A percentile compares a stretch with the other conserved stretches of the same genome.
phyloP scores from a whole-genome alignment of 1,139 yeast genomes.

The Suhomyces choctaworum region DNA sequence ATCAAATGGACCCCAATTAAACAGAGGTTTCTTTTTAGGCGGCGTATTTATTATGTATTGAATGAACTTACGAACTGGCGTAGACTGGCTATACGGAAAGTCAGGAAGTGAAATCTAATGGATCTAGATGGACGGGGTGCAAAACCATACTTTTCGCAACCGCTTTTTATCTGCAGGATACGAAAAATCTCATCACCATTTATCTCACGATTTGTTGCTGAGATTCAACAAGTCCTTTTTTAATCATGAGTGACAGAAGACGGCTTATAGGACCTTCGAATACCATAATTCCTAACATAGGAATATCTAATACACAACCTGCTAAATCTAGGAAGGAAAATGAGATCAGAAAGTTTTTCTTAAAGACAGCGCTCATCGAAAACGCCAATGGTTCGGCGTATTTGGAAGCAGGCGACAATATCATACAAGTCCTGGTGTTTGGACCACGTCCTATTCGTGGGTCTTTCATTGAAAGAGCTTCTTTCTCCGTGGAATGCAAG shows the following conservation, averaged over 20 bases:
- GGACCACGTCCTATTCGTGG: conserved; percentile 91
- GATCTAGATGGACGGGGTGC: no score
- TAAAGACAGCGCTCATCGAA: conserved; percentile 61
- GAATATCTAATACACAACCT: conserved; percentile 10
- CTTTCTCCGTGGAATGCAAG: conserved; percentile 66
- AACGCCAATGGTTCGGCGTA: conserved; percentile 86
- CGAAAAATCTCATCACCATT: conserved; percentile 12
- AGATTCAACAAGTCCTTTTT: neutral
- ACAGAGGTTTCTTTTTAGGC: no score
- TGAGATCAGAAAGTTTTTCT: conserved; percentile 41
- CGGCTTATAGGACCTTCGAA: conserved; percentile 66
- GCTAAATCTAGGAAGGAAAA: conserved; percentile 12
- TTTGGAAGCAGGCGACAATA: conserved; percentile 63
- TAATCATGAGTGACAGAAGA: conserved; percentile 57
- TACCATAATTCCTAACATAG: conserved; percentile 50
- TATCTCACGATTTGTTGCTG: no score
- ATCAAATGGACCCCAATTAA: conserved; percentile 1
- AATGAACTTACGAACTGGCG: no score
- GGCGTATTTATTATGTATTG: no score
- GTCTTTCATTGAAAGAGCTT: conserved; percentile 67
- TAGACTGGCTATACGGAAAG: no score
- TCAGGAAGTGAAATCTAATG: no score
- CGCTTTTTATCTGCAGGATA: conserved; percentile 8
- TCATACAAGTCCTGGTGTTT: conserved; percentile 70
- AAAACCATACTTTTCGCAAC: conserved; percentile 9